Percentiles rank a stretch among this genome's conserved stretches.
phyloP scores from a whole-genome alignment of 129 eudicot genomes.

The Dittrichia graveolens region DNA sequence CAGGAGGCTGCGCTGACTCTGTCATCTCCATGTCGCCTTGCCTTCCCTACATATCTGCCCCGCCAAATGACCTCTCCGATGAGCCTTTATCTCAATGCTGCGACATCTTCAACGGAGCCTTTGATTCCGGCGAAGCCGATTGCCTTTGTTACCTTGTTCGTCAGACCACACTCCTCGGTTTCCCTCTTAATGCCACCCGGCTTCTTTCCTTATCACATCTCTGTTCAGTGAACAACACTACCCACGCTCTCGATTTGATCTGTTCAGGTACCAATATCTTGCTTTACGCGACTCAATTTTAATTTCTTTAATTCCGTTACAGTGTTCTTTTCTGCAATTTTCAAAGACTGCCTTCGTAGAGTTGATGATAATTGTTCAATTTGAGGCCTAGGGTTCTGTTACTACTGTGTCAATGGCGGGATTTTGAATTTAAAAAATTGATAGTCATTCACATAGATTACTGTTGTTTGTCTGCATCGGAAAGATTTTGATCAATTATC shows the following conservation, averaged over 20 bases:
- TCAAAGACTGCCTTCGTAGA: background rate
- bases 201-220: conserved; percentile 52
- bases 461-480: background rate
- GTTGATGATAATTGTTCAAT: background rate
- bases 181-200: conserved; percentile 51
- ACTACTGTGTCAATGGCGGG: background rate
- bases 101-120: conserved; percentile 40
- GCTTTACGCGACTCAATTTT: background rate
- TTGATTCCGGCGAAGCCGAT: conserved; percentile 38
- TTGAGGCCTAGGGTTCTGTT: conserved; percentile 22
- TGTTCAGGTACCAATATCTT: conserved; percentile 43
- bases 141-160: conserved; percentile 65
- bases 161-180: conserved; percentile 48
- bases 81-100: conserved; percentile 57
- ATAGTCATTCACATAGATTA: background rate
- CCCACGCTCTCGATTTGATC: conserved; percentile 36
- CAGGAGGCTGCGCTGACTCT: conserved; percentile 50
- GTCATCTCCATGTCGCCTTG: conserved; percentile 60
- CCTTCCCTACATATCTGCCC: conserved; percentile 56
- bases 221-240: conserved; percentile 24
- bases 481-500: background rate
- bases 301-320: background rate
- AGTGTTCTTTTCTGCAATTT: background rate
- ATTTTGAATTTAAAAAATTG: background rate
- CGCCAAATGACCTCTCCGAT: conserved; percentile 54